Evolutionary conservation across 169 alveolate species (phyloP).

Genomic region (Cryptosporidium sp.): DNA sequence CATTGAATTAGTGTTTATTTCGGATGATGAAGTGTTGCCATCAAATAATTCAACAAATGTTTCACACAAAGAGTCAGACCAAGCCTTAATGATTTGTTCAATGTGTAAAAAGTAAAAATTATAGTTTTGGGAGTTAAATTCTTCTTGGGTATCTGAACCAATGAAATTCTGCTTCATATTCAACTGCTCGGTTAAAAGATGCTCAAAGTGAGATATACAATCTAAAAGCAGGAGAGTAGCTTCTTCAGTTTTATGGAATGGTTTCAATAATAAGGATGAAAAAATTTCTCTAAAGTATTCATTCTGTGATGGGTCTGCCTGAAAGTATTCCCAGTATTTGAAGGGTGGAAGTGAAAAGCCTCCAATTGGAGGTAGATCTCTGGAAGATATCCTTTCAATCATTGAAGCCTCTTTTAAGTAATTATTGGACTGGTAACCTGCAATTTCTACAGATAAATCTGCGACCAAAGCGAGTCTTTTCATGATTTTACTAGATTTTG

Average conservation of each 20-base stretch:
- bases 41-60: slow-evolving; percentile 17
- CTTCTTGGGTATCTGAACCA: neutral
- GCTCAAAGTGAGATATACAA: slow-evolving; percentile 41
- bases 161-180: neutral
- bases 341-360: slow-evolving; percentile 29
- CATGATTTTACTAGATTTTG: slow-evolving; percentile 1
- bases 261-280: slow-evolving; percentile 31
- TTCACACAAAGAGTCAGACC: slow-evolving; percentile 41
- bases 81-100: slow-evolving; percentile 29
- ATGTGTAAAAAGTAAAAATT: slow-evolving; percentile 2
- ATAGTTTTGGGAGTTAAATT: neutral
- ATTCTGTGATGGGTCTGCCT: slow-evolving; percentile 30
- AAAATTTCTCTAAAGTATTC: slow-evolving; percentile 41
- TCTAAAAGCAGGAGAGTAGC: slow-evolving; percentile 37
- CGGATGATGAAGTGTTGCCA: neutral
- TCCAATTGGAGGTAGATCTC: slow-evolving; percentile 2
- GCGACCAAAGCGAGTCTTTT: slow-evolving; percentile 37
- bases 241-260: slow-evolving; percentile 22
- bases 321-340: slow-evolving; percentile 64
- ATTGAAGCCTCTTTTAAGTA: slow-evolving; percentile 4
- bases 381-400: slow-evolving; percentile 25
- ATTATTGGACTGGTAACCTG: neutral
- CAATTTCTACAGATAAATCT: slow-evolving; percentile 2
- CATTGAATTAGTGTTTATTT: neutral
- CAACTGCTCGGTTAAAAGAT: slow-evolving; percentile 17